These are phyloP conservation scores for Xylaria cubensis DNA, from an alignment of 495 filamentous ascomycete genomes.

Conservation along the genomic window DNA sequence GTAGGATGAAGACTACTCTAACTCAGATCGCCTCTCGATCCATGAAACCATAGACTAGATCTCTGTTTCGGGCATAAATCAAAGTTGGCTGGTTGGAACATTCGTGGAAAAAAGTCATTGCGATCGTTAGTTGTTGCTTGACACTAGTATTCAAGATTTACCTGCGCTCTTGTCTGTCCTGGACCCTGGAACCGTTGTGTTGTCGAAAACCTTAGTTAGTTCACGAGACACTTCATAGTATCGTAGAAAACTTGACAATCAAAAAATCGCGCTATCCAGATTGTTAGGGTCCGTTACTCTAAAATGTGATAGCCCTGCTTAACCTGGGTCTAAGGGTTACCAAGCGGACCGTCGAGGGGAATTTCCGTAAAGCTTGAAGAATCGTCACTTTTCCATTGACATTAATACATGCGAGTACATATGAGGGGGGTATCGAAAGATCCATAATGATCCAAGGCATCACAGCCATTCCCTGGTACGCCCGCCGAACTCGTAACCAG, in stretches of 20 bases:
- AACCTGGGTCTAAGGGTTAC: too few relatives aligned
- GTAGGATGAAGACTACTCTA: not conserved
- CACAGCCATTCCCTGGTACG: not conserved
- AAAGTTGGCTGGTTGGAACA: not conserved
- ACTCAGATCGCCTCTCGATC: not conserved
- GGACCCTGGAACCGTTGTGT: not conserved
- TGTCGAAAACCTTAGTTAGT: not conserved
- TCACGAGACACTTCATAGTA: not conserved
- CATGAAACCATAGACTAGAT: not conserved
- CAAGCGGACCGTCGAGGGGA: too few relatives aligned
- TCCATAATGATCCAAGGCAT: slow-evolving; percentile 16
- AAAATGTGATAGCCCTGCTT: too few relatives aligned
- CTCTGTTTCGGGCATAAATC: not conserved
- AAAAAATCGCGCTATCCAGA: not conserved
- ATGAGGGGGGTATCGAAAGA: slow-evolving; percentile 23
- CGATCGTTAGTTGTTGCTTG: not conserved
- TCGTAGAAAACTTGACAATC: not conserved
- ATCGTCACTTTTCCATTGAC: not conserved
- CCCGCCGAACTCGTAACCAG: not conserved
- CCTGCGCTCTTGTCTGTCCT: too few relatives aligned
- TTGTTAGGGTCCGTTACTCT: not conserved
- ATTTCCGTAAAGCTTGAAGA: too few relatives aligned
- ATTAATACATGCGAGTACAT: not conserved
- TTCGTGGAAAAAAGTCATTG: not conserved
- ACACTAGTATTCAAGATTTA: not conserved